Percentiles rank a stretch among this genome's conserved stretches.
Evolutionary conservation across 2,329 filamentous ascomycete genomes (phyloP).

Genomic region (Phyllosticta capitalensis): DNA sequence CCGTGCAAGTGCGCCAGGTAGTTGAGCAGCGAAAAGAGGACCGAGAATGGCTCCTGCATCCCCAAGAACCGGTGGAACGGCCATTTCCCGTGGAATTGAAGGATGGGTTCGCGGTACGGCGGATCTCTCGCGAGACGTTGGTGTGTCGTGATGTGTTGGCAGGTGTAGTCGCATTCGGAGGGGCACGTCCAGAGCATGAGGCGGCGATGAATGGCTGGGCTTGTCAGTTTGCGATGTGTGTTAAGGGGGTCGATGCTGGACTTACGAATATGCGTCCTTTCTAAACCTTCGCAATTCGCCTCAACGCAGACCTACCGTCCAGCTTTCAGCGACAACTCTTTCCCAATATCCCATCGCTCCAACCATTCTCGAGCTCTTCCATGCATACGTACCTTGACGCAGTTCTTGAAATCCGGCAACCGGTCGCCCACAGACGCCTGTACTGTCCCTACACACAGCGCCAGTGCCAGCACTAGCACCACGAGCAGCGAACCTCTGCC

Average conservation of each 20-base stretch:
- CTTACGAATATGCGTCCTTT: constrained; percentile 58
- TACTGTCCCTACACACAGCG: constrained; percentile 22
- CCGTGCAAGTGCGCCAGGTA: constrained; percentile 76
- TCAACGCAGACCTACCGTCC: constrained; percentile 62
- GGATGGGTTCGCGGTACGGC: constrained; percentile 56
- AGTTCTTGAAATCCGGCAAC: constrained; percentile 78
- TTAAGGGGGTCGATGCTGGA: neutral
- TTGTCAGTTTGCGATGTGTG: neutral
- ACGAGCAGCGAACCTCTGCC: constrained; percentile 18
- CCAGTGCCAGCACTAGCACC: constrained; percentile 20
- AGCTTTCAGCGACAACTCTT: constrained; percentile 8
- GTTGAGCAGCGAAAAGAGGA: constrained; percentile 89
- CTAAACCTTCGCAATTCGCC: constrained; percentile 66
- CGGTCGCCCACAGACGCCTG: constrained; percentile 73
- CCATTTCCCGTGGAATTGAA: constrained; percentile 99
- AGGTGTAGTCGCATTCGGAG: constrained; percentile 94
- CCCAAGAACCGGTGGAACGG: constrained; percentile 85
- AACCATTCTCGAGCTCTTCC: neutral
- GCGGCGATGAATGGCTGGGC: constrained; percentile 67
- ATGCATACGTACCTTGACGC: constrained; percentile 56
- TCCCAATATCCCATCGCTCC: constrained; percentile 12
- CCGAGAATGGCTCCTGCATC: constrained; percentile 89
- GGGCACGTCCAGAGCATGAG: constrained; percentile 88
- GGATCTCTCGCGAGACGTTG: constrained; percentile 56
- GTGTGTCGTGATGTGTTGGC: constrained; percentile 83